Conservation (phyloP, 495 filamentous ascomycete species). For the Penicillium riverlandense region DNA sequence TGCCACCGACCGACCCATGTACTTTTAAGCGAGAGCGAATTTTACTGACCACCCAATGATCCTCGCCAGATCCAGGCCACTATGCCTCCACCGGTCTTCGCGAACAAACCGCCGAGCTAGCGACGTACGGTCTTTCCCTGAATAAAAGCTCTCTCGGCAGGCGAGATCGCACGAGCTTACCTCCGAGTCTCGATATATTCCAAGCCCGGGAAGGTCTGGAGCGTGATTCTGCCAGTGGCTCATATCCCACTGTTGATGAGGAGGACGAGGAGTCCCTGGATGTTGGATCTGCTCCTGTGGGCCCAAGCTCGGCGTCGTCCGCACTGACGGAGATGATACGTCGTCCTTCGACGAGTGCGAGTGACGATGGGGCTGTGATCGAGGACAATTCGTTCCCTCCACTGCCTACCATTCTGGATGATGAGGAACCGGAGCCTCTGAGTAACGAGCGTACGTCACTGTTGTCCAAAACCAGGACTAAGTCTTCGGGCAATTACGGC, state of each 20-base stretch:
- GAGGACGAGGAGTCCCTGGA: conserved; percentile 7
- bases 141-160: conserved; percentile 26
- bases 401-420: conserved; percentile 11
- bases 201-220: conserved; percentile 7
- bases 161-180: conserved; percentile 21
- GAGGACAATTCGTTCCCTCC: conserved; percentile 12
- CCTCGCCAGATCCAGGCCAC: conserved; percentile 54
- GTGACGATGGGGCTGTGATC: conserved; percentile 15
- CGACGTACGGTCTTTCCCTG: conserved; percentile 69
- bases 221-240: conserved; percentile 3
- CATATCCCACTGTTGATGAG: conserved; percentile 6
- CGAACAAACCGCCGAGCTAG: conserved; percentile 86
- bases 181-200: conserved; percentile 32
- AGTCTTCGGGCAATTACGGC: conserved; percentile 27
- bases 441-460: conserved; percentile 38
- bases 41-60: conserved; percentile 25
- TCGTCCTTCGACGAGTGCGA: conserved; percentile 36
- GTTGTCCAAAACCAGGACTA: conserved; percentile 29
- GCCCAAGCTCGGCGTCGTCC: conserved; percentile 30
- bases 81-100: conserved; percentile 71
- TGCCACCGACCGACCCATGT: no score
- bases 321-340: conserved; percentile 59
- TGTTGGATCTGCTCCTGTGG: conserved; percentile 1
- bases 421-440: conserved; percentile 13
- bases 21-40: not conserved